Evolutionary conservation across 768 basidiomycete species (phyloP).

Genomic region (Boletus edulis): DNA sequence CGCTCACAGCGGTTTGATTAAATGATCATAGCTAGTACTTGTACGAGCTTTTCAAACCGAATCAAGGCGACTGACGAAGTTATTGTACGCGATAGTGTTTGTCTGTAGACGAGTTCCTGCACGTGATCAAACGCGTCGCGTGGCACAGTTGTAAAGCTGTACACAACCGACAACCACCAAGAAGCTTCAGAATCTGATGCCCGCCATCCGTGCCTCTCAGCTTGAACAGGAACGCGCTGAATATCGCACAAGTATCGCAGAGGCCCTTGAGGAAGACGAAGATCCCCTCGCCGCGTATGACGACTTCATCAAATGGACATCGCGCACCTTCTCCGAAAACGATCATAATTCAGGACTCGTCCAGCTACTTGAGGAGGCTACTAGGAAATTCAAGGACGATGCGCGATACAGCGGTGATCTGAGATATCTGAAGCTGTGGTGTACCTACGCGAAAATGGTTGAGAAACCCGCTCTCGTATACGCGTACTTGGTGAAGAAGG

Average conservation of each 20-base stretch:
- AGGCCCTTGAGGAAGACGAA: conserved; percentile 67
- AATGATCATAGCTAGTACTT: no score
- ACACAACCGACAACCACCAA: conserved; percentile 6
- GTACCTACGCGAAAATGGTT: conserved; percentile 77
- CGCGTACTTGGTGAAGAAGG: conserved; percentile 66
- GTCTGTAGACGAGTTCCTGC: neutral
- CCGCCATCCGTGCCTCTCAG: conserved; percentile 23
- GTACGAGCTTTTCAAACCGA: no score
- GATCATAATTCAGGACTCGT: conserved; percentile 70
- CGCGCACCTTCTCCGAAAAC: conserved; percentile 72
- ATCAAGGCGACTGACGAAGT: no score
- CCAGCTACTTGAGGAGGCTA: conserved; percentile 82
- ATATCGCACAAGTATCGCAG: conserved; percentile 41
- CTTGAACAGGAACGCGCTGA: conserved; percentile 31
- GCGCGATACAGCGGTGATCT: conserved; percentile 83
- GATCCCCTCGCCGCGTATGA: conserved; percentile 87
- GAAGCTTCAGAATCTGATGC: conserved; percentile 17
- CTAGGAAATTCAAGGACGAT: conserved; percentile 78
- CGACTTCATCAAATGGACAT: conserved; percentile 87
- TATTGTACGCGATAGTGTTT: no score
- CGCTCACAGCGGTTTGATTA: no score
- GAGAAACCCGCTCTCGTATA: conserved; percentile 71
- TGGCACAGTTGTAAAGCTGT: conserved; percentile 7
- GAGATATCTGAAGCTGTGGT: conserved; percentile 91
- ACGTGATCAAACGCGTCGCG: conserved; percentile 35